Conservation (phyloP, 352 stramenopile genomes). For the Phytophthora rubi region DNA sequence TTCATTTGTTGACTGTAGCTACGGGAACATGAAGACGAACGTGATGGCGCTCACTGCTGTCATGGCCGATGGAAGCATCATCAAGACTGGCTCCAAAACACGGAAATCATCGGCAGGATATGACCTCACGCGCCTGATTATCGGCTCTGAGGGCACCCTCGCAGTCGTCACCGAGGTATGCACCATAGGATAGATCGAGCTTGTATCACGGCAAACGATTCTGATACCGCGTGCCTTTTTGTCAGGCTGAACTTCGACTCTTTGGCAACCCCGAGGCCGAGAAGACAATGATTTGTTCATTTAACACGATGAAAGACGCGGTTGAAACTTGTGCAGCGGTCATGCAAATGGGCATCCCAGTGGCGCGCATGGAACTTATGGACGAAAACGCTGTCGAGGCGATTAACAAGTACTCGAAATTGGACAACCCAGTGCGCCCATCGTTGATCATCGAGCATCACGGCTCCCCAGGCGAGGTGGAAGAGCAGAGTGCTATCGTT, state of each 20-base stretch:
- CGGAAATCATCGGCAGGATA: constrained; percentile 97
- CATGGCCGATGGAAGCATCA: constrained; percentile 87
- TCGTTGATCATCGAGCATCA: constrained; percentile 96
- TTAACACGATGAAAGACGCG: constrained; percentile 86
- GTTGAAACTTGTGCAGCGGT: constrained; percentile 78
- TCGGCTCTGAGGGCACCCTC: constrained; percentile 95
- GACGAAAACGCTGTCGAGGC: constrained; percentile 71
- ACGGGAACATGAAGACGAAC: constrained; percentile 97
- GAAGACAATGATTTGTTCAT: constrained; percentile 93
- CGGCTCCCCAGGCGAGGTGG: constrained; percentile 71
- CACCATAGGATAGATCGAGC: neutral
- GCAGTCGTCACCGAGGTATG: constrained; percentile 94
- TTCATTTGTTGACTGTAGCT: constrained; percentile 42
- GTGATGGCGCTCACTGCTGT: constrained; percentile 94
- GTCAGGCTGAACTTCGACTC: constrained; percentile 89
- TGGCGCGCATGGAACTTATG: constrained; percentile 88
- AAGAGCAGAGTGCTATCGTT: constrained; percentile 86
- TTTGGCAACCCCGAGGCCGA: constrained; percentile 91
- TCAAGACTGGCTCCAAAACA: constrained; percentile 90
- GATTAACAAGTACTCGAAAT: constrained; percentile 86
- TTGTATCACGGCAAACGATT: neutral
- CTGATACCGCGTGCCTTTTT: constrained; percentile 4
- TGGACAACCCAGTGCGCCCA: constrained; percentile 75
- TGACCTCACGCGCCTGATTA: constrained; percentile 94
- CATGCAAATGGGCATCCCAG: constrained; percentile 89